Evolutionary conservation across 164 flowering plant species (phyloP).

Genomic region (Liriodendron chinense): DNA sequence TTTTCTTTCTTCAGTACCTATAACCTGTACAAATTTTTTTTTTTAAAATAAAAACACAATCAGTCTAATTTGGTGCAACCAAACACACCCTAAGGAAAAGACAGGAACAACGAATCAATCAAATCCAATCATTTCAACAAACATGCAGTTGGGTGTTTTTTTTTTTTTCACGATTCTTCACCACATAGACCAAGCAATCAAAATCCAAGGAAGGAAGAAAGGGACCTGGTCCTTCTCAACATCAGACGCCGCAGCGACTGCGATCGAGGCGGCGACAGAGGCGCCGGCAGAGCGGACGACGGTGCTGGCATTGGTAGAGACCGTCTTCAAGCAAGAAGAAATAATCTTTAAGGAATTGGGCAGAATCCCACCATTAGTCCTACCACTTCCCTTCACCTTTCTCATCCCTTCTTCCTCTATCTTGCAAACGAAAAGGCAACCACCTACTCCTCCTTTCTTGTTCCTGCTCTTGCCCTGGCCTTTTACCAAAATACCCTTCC

Average conservation of each 20-base stretch:
- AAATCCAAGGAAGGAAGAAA: neutral
- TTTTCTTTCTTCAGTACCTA: too few species aligned
- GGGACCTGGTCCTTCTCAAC: slow-evolving; percentile 66
- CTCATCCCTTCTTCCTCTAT: slow-evolving; percentile 18
- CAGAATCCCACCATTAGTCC: slow-evolving; percentile 47
- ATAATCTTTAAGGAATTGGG: slow-evolving; percentile 76
- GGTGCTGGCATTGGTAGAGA: slow-evolving; percentile 51
- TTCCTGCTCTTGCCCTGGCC: neutral
- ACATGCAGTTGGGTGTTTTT: neutral
- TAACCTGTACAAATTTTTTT: too few species aligned
- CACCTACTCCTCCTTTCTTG: neutral
- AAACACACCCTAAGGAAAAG: too few species aligned
- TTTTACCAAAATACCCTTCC: slow-evolving; percentile 10
- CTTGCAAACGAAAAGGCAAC: neutral
- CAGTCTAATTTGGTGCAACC: too few species aligned
- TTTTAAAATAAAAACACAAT: too few species aligned
- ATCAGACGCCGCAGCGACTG: slow-evolving; percentile 29
- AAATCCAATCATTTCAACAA: neutral
- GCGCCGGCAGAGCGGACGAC: slow-evolving; percentile 70
- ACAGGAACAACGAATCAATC: too few species aligned
- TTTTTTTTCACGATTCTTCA: neutral
- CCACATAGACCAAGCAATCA: neutral
- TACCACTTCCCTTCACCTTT: slow-evolving; percentile 28
- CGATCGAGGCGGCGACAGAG: slow-evolving; percentile 59
- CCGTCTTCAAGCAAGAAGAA: slow-evolving; percentile 76